A percentile compares a stretch with the other conserved stretches of the same genome.
phyloP scores from a whole-genome alignment of 192 early-diverging fungal species.

The Oehlia diaphana region DNA sequence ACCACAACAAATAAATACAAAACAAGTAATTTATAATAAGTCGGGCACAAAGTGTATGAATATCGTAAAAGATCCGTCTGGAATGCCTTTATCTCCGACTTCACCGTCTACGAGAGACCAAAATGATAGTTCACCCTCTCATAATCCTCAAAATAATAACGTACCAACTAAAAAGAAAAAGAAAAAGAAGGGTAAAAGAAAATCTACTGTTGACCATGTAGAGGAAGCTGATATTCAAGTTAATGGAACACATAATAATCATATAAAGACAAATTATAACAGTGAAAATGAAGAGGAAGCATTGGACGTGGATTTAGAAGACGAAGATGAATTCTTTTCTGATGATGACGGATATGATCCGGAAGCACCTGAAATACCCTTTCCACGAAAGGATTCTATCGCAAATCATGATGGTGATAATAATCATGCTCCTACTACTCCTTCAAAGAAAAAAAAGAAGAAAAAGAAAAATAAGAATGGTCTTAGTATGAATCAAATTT shows the following conservation, averaged over 20 bases:
- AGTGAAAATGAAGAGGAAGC: neutral
- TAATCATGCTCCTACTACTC: conserved; percentile 16
- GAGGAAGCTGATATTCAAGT: conserved; percentile 8
- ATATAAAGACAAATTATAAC: conserved; percentile 9
- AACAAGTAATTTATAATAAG: conserved; percentile 33
- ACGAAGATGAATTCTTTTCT: conserved; percentile 47
- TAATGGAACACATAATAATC: conserved; percentile 10
- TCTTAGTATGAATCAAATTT: conserved; percentile 21
- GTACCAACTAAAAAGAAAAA: conserved; percentile 24
- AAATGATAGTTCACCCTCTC: neutral
- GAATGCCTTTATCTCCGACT: conserved; percentile 9
- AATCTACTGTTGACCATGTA: neutral
- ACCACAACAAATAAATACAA: conserved; percentile 18
- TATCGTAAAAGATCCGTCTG: conserved; percentile 26
- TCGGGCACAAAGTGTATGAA: conserved; percentile 31
- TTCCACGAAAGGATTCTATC: conserved; percentile 27
- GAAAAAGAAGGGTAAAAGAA: conserved; percentile 31
- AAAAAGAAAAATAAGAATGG: conserved; percentile 54
- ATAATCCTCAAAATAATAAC: conserved; percentile 8
- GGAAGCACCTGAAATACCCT: conserved; percentile 38
- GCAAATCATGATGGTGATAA: conserved; percentile 23
- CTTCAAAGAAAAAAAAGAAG: conserved; percentile 47
- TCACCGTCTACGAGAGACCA: conserved; percentile 14
- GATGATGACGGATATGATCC: conserved; percentile 52
- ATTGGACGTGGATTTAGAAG: conserved; percentile 25